Conservation (phyloP, 202 grass and related monocot species). For the Setaria italica region DNA sequence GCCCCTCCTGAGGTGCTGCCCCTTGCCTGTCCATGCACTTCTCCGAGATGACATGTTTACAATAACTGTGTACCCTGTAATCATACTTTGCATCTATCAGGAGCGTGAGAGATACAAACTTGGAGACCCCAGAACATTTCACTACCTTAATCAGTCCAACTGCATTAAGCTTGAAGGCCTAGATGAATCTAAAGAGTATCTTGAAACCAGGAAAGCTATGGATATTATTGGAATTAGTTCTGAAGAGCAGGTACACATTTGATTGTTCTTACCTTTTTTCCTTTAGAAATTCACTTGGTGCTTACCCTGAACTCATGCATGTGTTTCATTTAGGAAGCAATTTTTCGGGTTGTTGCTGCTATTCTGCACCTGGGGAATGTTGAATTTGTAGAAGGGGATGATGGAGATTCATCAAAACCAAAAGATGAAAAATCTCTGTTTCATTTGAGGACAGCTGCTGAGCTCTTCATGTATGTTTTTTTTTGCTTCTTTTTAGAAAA, state of each 20-base stretch:
- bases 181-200: constrained; percentile 95
- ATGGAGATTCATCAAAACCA: constrained; percentile 84
- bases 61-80: not conserved
- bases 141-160: constrained; percentile 98
- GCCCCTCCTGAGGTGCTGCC: constrained; percentile 71
- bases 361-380: constrained; percentile 98
- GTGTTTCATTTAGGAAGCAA: constrained; percentile 81
- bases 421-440: constrained; percentile 95
- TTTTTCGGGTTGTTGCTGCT: constrained; percentile 90
- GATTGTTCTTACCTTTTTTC: constrained; percentile 24
- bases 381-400: constrained; percentile 83
- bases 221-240: constrained; percentile 86
- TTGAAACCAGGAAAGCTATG: constrained; percentile 99
- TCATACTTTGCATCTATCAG: constrained; percentile 46
- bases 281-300: constrained; percentile 16
- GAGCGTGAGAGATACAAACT: constrained; percentile 87
- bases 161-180: constrained; percentile 88
- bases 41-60: not conserved
- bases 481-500: constrained; percentile 40
- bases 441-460: constrained; percentile 86
- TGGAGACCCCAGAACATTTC: constrained; percentile 80
- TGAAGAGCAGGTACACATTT: constrained; percentile 80
- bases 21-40: constrained; percentile 34
- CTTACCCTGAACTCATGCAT: constrained; percentile 35
- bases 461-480: constrained; percentile 84